These are phyloP conservation scores for Comarum palustre DNA, from an alignment of 306 rosid species.

Conservation along the genomic window DNA sequence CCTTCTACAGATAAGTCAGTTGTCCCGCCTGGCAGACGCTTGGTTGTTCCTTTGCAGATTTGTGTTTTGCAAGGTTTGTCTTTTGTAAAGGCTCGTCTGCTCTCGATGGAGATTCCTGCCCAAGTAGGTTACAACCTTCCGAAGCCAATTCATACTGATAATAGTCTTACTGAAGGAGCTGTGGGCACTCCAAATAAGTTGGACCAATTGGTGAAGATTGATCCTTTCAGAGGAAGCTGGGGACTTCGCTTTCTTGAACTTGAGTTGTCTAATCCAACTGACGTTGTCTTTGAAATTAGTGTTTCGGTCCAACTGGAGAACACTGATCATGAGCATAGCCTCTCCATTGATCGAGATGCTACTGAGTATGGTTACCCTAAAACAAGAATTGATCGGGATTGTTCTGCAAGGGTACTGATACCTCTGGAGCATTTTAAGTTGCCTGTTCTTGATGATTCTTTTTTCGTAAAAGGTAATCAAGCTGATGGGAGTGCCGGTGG, in stretches of 20 bases:
- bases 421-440: conserved; percentile 89
- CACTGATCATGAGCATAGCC: conserved; percentile 42
- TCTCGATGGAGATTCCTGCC: conserved; percentile 98
- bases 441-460: conserved; percentile 87
- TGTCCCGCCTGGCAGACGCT: conserved; percentile 87
- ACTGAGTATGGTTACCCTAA: conserved; percentile 73
- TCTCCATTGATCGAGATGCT: conserved; percentile 47
- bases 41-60: conserved; percentile 82
- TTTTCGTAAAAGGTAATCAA: conserved; percentile 61
- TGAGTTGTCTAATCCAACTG: conserved; percentile 89
- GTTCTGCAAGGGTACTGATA: conserved; percentile 90
- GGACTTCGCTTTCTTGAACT: conserved; percentile 87
- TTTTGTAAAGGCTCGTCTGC: conserved; percentile 86
- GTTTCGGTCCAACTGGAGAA: conserved; percentile 81
- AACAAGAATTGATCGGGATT: conserved; percentile 84
- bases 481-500: conserved; percentile 41
- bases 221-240: conserved; percentile 95
- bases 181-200: conserved; percentile 45
- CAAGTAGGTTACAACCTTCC: conserved; percentile 80
- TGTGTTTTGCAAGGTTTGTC: conserved; percentile 93
- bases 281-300: conserved; percentile 73
- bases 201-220: conserved; percentile 82
- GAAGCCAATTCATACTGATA: conserved; percentile 36
- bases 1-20: conserved; percentile 40
- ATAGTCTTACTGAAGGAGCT: conserved; percentile 39